Evolutionary conservation across 2,329 filamentous ascomycete genomes (phyloP), one percentile per base, ranked within the genome.

Genomic region (Aspergillus udagawae): DNA sequence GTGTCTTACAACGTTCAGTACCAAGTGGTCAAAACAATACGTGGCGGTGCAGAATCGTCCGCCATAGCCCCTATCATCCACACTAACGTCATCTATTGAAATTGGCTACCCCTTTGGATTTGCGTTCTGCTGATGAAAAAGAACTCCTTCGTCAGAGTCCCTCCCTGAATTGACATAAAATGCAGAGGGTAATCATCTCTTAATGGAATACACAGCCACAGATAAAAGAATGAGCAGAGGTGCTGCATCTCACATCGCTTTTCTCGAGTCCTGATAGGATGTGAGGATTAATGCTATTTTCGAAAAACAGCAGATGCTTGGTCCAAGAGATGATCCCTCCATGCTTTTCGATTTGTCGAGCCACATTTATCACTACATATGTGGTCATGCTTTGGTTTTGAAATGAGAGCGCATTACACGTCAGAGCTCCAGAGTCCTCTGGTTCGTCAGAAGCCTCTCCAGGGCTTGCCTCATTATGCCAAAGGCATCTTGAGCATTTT

Each of bases 41-140:
- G 53, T 60, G 55, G 58, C 58, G 58, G 58, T 60, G 58, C 58
- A 60, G 12, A 27, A 14, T 21, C 2, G 1, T 47, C 44, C 4
- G 14, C 23, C 44, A 47, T 47, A 47, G 23, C 21, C 44, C 44
- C 44, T 47, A 44, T 44, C 7, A 21, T 44, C 9, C 41, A 45
- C 9, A 45, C 21, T 23, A 47, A 47, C 44, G 44, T n/a, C 44
- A 23, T 47, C 44, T 35, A 47, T 20, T 47, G 14, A 12, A 27
- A 27, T 47, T n/a, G 21, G 21, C 21, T 27, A 14, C 23, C 44
- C 44, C 21, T 23, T 45, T 47, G 1, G 14, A 17, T 14, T 23
- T 10, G n/a, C n/a, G 42, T 45, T 20, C 21, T 21, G 20, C n/a
- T 20, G 20, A 21, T 20, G 8, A 12, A 45, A 45, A 45, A 12